Conservation (phyloP, 73 alveolate genomes). For the Tetrahymena borealis region DNA sequence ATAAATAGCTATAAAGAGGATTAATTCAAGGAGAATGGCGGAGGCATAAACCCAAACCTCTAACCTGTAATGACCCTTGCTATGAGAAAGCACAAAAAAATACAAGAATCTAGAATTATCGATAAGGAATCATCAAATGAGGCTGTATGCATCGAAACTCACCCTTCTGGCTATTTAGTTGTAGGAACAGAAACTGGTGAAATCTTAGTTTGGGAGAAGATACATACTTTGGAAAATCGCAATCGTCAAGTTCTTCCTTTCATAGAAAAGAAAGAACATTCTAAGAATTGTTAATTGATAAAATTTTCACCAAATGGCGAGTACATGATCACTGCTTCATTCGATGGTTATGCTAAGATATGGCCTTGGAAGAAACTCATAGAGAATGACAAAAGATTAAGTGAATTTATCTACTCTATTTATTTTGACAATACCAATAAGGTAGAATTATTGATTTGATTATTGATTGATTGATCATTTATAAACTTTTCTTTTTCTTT, state of each 20-base stretch:
- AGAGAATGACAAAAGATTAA: neutral
- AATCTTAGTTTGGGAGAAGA: slow-evolving; percentile 20
- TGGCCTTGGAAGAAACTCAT: slow-evolving; percentile 25
- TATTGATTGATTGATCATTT: neutral
- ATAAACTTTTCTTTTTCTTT: neutral
- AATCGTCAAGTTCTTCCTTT: neutral
- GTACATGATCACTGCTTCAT: slow-evolving; percentile 33
- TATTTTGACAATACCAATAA: neutral
- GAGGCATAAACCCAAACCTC: neutral
- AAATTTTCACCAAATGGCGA: slow-evolving; percentile 27
- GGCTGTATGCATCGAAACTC: slow-evolving; percentile 28
- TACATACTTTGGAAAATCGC: neutral
- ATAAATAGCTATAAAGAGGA: neutral
- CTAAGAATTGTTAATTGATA: slow-evolving; percentile 9
- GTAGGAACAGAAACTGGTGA: slow-evolving; percentile 41
- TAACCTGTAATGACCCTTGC: neutral
- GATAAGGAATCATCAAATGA: neutral
- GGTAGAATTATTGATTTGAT: neutral
- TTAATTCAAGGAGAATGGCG: neutral
- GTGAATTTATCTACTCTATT: neutral
- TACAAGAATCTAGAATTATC: neutral
- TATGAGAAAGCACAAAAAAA: neutral
- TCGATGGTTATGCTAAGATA: slow-evolving; percentile 34
- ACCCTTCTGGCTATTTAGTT: slow-evolving; percentile 34
- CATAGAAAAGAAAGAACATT: slow-evolving; percentile 31